Evolutionary conservation across 352 stramenopile genomes (phyloP), one percentile per base, ranked within the genome.

Genomic region (Blastocystis sp.): DNA sequence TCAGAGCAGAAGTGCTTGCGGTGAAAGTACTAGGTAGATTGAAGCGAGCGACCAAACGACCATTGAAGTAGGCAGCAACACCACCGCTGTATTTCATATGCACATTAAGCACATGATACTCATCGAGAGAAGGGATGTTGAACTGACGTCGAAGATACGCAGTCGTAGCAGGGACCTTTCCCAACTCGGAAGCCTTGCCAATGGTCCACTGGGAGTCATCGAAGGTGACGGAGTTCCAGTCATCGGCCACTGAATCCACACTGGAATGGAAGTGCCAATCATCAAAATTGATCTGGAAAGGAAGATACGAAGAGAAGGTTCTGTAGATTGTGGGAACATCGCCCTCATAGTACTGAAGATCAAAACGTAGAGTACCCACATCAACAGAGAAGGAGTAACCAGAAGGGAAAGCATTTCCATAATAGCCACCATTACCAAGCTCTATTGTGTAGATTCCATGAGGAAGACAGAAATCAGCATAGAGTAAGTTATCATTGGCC

Each of bases 211-310:
- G 15, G 2, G 51, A 40, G 37, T 70, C 76, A 33, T 56, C 37
- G 48, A 73, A 87, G 3, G 35, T 22, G 6, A 11, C 51, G 3
- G 17, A 17, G 37, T 30, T 87, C 76, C 76, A 87, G 7, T 60
- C 33, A 4, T 2, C 33, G 11, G 64, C 5, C 22, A 60, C 19
- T 11, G 35, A 11, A 35, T n/a, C 53, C 17, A 30, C 27, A 7
- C 24, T 30, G 3, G 13, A 15, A 1, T 76, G 53, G 27, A 84
- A 33, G 13, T 64, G 33, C 73, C 73, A 84, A 44, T 84, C 53
- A 13, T 58, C 53, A 57, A 48, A 84, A 57, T 64, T 60, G 56
- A 44, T 84, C 33, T 84, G 73, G 73, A 84, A 84, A 24, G 73
- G 73, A 11, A 84, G 42, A 24, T 68, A 68, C 33, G 73, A 84